These are phyloP conservation scores for Russula olivacea DNA, from an alignment of 768 basidiomycete species.

Conservation along the genomic window DNA sequence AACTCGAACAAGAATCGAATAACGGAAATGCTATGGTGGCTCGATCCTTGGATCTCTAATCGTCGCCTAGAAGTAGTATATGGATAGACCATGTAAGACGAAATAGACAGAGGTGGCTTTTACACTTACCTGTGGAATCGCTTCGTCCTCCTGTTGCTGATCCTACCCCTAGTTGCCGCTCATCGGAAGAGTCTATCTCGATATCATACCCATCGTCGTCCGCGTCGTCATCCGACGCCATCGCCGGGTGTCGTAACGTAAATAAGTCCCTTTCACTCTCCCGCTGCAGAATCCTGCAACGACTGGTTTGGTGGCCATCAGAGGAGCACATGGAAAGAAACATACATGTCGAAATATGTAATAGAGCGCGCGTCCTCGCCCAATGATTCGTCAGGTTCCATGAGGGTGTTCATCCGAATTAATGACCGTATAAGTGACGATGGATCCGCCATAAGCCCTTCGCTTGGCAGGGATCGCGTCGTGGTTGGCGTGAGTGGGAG, in stretches of 20 bases:
- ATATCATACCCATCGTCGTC: slow-evolving; percentile 27
- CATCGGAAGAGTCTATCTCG: slow-evolving; percentile 1
- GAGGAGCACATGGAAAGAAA: slow-evolving; percentile 16
- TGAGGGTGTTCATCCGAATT: slow-evolving; percentile 27
- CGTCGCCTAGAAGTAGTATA: background rate
- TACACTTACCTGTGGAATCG: background rate
- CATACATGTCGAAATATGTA: slow-evolving; percentile 68
- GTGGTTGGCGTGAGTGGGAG: slow-evolving; percentile 42
- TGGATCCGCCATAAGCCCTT: slow-evolving; percentile 32
- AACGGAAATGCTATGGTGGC: background rate
- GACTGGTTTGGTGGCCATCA: slow-evolving; percentile 18
- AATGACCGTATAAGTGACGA: slow-evolving; percentile 37
- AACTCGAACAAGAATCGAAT: background rate
- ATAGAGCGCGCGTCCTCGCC: slow-evolving; percentile 48
- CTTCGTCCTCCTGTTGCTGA: background rate
- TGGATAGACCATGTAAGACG: background rate
- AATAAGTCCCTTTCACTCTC: slow-evolving; percentile 59
- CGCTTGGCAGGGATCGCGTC: slow-evolving; percentile 42
- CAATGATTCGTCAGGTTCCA: slow-evolving; percentile 30
- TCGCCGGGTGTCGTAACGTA: slow-evolving; percentile 36
- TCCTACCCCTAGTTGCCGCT: background rate
- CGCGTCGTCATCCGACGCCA: slow-evolving; percentile 30
- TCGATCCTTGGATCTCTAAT: background rate
- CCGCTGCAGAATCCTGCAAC: slow-evolving; percentile 48
- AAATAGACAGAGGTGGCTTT: background rate